Conservation (phyloP, 805 yeast genomes). For the Cyberlindnera saturnus region DNA sequence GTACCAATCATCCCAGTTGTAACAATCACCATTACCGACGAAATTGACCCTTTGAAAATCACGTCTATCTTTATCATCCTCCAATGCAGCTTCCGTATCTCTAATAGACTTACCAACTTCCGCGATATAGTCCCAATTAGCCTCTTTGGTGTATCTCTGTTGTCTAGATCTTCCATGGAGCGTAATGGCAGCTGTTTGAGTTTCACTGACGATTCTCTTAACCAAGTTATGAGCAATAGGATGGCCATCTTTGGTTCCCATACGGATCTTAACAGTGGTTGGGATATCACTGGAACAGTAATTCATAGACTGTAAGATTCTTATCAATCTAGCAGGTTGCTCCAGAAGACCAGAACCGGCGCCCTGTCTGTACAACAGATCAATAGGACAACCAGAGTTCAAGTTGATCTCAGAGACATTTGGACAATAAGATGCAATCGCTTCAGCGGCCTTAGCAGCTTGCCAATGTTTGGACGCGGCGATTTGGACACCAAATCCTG, state of each 20-base stretch:
- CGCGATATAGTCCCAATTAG: constrained; percentile 87
- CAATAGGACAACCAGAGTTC: constrained; percentile 98
- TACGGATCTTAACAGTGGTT: constrained; percentile 84
- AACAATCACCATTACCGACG: constrained; percentile 93
- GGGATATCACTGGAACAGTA: constrained; percentile 88
- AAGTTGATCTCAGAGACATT: constrained; percentile 78
- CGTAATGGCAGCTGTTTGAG: constrained; percentile 85
- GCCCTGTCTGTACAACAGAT: constrained; percentile 86
- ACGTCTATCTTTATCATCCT: constrained; percentile 53
- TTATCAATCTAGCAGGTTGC: constrained; percentile 72
- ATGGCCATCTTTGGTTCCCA: constrained; percentile 79
- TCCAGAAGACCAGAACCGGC: constrained; percentile 94
- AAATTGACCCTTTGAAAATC: constrained; percentile 68
- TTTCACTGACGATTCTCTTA: constrained; percentile 63
- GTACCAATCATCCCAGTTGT: constrained; percentile 84
- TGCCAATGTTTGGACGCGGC: constrained; percentile 93
- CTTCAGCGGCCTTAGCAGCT: constrained; percentile 89
- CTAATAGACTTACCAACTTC: constrained; percentile 67
- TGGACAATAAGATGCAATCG: constrained; percentile 50
- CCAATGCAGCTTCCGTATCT: constrained; percentile 44
- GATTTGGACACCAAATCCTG: constrained; percentile 90
- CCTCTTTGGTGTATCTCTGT: constrained; percentile 86
- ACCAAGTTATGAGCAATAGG: constrained; percentile 84
- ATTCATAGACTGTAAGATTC: constrained; percentile 84
- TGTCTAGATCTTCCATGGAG: constrained; percentile 95